Conservation (phyloP, 495 filamentous ascomycete species). For the Tetracladium setigerum region DNA sequence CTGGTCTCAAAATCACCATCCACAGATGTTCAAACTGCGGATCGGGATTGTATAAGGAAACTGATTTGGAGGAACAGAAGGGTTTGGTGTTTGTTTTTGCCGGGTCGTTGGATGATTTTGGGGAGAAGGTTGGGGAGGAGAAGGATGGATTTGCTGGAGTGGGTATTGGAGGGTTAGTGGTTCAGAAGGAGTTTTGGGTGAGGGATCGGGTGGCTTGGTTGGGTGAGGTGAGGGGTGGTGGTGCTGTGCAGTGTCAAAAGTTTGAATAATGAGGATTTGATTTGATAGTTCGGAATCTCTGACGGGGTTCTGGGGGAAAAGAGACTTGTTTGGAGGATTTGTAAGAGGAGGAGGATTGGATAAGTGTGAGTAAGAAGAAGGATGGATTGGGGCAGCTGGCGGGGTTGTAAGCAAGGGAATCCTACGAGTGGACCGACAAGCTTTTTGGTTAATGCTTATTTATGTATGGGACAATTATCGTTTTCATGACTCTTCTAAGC, state of each 20-base stretch:
- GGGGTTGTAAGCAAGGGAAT: too few species aligned
- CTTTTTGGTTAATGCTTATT: too few species aligned
- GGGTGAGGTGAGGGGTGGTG: neutral
- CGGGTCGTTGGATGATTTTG: constrained; percentile 14
- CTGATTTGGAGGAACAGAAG: constrained; percentile 31
- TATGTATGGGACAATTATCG: too few species aligned
- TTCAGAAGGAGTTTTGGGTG: neutral
- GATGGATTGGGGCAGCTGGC: too few species aligned
- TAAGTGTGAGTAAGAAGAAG: too few species aligned
- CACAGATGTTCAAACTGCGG: constrained; percentile 5
- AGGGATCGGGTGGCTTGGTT: constrained; percentile 3
- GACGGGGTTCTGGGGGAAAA: too few species aligned
- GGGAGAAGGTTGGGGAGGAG: neutral
- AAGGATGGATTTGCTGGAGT: neutral
- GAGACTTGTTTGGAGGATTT: too few species aligned
- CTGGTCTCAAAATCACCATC: constrained; percentile 1
- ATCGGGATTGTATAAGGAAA: constrained; percentile 11
- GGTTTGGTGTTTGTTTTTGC: constrained; percentile 33
- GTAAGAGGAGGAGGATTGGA: too few species aligned
- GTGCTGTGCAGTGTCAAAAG: neutral
- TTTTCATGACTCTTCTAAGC: too few species aligned
- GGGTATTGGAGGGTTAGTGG: neutral
- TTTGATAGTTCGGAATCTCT: too few species aligned
- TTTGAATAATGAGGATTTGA: neutral
- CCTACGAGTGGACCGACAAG: too few species aligned